phyloP scores from a whole-genome alignment of 371 early-diverging fungal genomes.

The Mortierella sp. region DNA sequence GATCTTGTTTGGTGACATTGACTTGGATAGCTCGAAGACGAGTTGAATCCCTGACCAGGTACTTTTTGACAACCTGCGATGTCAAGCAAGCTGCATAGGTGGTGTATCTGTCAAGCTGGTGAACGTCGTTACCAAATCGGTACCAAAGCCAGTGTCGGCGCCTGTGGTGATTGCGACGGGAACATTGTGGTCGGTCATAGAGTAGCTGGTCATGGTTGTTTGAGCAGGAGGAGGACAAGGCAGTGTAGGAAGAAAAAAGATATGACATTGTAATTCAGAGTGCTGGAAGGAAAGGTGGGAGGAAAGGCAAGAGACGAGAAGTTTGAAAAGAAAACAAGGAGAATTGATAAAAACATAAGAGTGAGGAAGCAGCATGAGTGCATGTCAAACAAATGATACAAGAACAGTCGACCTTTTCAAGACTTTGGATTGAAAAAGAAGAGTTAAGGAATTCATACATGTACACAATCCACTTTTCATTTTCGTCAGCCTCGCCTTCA shows the following conservation, averaged over 20 bases:
- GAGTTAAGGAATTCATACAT: too few species aligned
- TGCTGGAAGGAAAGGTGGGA: too few species aligned
- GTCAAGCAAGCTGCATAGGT: conserved; percentile 55
- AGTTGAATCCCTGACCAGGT: conserved; percentile 35
- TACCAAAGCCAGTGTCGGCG: conserved; percentile 51
- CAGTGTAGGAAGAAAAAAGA: neutral
- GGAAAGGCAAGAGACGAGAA: too few species aligned
- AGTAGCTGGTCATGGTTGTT: conserved; percentile 1
- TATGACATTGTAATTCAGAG: too few species aligned
- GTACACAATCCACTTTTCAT: too few species aligned
- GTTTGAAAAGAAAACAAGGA: too few species aligned
- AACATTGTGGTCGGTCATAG: conserved; percentile 32
- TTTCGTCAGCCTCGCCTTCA: too few species aligned
- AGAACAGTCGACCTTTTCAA: too few species aligned
- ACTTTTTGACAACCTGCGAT: conserved; percentile 27
- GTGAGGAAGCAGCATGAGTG: too few species aligned
- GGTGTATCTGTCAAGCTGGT: conserved; percentile 42
- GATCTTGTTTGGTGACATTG: conserved; percentile 56
- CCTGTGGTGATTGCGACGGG: conserved; percentile 56
- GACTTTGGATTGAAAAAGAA: too few species aligned
- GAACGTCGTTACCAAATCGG: conserved; percentile 44
- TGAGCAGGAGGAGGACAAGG: neutral
- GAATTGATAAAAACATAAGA: too few species aligned
- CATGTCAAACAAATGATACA: too few species aligned
- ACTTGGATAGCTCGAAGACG: conserved; percentile 44